These are phyloP conservation scores for Hypericum perforatum DNA, from an alignment of 345 rosid genomes.

Conservation along the genomic window DNA sequence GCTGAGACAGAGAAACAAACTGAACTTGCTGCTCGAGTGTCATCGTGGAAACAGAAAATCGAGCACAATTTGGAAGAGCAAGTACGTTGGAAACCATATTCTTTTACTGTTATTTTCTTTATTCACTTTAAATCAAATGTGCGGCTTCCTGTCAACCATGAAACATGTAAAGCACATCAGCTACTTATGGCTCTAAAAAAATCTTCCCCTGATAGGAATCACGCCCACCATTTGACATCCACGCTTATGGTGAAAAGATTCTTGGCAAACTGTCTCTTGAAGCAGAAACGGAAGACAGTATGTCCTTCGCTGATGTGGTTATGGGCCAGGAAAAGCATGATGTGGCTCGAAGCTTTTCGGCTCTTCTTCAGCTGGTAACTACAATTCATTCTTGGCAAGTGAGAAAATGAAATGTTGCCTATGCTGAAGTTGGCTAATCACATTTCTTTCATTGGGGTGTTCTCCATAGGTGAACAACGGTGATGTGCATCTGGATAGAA, in stretches of 20 bases:
- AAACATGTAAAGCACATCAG: not conserved
- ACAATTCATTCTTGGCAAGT: not conserved
- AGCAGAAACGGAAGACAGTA: constrained; percentile 21
- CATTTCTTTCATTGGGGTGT: not conserved
- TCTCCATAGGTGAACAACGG: constrained; percentile 69
- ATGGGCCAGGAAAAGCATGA: constrained; percentile 75
- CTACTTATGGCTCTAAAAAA: not conserved
- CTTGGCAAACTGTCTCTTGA: constrained; percentile 48
- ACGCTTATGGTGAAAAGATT: constrained; percentile 65
- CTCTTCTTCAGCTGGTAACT: constrained; percentile 90
- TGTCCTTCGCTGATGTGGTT: constrained; percentile 56
- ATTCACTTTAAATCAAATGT: too few species aligned
- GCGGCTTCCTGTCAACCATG: too few species aligned
- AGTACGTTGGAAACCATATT: constrained; percentile 25
- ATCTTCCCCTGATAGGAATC: constrained; percentile 47
- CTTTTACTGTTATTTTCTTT: not conserved
- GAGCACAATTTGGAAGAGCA: constrained; percentile 89
- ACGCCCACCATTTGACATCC: constrained; percentile 84
- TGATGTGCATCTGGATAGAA: constrained; percentile 59
- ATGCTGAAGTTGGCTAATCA: not conserved
- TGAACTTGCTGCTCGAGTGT: constrained; percentile 85
- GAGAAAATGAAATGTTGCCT: too few species aligned
- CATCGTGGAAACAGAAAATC: constrained; percentile 89
- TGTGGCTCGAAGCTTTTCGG: constrained; percentile 85
- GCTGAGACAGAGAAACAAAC: constrained; percentile 87